Evolutionary conservation across 345 rosid genomes (phyloP), one percentile per base, ranked within the genome.

Genomic region (Linum tenue): DNA sequence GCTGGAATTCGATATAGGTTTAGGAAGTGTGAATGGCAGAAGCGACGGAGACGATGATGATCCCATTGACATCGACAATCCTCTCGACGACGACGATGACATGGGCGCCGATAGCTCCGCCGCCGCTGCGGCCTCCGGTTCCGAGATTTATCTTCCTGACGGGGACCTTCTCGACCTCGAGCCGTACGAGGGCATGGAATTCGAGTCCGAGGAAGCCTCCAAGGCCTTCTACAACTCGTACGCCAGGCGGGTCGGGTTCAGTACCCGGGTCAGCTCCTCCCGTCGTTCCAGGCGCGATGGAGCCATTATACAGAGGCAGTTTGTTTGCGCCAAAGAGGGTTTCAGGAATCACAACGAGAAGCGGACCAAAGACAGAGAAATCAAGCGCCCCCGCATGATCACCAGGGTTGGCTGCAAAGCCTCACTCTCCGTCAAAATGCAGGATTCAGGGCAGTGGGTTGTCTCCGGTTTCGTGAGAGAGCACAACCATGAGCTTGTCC

Each of bases 241-340:
- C 60, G 89, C 89, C 36, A 80, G 86, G 43, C 85, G 85, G 22
- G 80, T 82, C 11, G 85, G 85, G 56, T 82, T 82, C 42, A 82
- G 85, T 58, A 82, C 85, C 60, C 81, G 85, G 4, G 85, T 82
- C 60, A 82, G 85, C 73, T 84, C 84, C 38, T 84, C 89, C 48
- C 81, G 86, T 40, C 82, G 88, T 56, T 81, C 88, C 50, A 76
- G 89, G 57, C 78, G 86, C 39, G 89, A 84, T 56, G 89, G 89
- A 51, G 89, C 89, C 12, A 82, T 84, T 57, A 82, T 84, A 16
- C 89, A 84, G 77, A 69, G 89, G 53, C 89, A 84, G 37, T 84
- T 84, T 22, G 89, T 84, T 5, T 84, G 89, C 67, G 89, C 89
- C 64, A 84, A 84, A 63, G 89, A 84, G 70, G 89, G 89, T 3